Conservation (phyloP, 805 yeast species). For the Jamesozyma gamospora region DNA sequence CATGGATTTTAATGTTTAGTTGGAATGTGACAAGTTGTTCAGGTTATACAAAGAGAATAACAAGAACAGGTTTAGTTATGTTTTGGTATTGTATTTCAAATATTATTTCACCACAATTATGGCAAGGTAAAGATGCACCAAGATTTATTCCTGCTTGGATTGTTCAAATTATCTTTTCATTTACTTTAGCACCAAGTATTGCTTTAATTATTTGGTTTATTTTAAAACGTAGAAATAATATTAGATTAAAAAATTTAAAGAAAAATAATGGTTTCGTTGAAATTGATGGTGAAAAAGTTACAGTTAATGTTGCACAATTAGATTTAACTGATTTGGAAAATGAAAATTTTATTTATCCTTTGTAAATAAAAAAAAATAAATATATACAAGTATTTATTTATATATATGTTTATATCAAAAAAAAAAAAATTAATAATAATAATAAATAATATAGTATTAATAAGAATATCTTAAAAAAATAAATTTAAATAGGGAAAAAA, state of each 20-base stretch:
- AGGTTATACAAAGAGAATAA: conserved; percentile 42
- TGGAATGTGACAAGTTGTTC: conserved; percentile 32
- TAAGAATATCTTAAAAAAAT: neutral
- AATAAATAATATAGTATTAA: neutral
- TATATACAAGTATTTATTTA: neutral
- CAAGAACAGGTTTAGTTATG: conserved; percentile 38
- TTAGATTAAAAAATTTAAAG: conserved; percentile 24
- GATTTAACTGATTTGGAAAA: conserved; percentile 49
- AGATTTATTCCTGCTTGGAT: conserved; percentile 40
- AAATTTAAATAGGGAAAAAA: neutral
- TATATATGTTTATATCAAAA: too few species aligned
- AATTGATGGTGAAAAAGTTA: conserved; percentile 23
- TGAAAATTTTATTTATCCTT: conserved; percentile 40
- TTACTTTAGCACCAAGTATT: conserved; percentile 36
- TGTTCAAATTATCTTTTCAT: conserved; percentile 46
- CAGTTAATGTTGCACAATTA: conserved; percentile 30
- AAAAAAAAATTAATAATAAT: neutral
- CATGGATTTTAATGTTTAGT: conserved; percentile 32
- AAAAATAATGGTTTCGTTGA: conserved; percentile 24
- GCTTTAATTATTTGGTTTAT: conserved; percentile 37
- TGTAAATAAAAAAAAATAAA: conserved; percentile 15
- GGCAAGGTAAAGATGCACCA: conserved; percentile 41
- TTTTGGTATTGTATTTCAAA: conserved; percentile 40
- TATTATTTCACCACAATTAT: conserved; percentile 47
- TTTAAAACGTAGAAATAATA: conserved; percentile 35